Evolutionary conservation across 2,329 filamentous ascomycete species (phyloP), one percentile per base, ranked within the genome.

Genomic region (Fusarium domesticum): DNA sequence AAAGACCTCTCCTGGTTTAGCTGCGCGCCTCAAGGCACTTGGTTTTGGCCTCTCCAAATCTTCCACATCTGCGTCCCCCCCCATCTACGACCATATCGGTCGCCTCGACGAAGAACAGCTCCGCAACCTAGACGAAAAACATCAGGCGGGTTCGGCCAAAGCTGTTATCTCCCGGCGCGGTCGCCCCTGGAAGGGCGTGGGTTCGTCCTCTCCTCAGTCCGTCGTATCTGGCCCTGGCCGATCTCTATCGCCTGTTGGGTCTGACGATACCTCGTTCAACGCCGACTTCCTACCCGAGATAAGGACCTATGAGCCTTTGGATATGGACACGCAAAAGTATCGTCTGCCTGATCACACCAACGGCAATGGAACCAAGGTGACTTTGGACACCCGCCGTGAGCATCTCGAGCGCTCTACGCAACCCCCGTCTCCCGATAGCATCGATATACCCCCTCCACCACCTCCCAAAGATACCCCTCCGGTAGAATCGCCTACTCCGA

Each of bases 281-380:
- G 47, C 59, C 34, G 70, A 49, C 57, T 68, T 55, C 37, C 66
- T 80, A 37, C 77, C 77, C 31, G 74, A 78, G 69, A 83, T 75
- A 64, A 70, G 62, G 57, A 68, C 70, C 28, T 59, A 69, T 14
- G 69, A 74, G 41, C 73, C 74, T 45, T 59, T 81, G 65, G 77
- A 78, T 53, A 83, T 85, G 76, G 85, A 89, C 67, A 84, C 80
- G 44, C 78, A 85, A 62, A 89, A 89, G 66, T 89, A 88, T 63
- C 78, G 82, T 35, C 70, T 89, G 63, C 84, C 85, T 43, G 85
- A 89, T 65, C 79, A 84, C 62, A 78, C 72, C 40, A 84, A 82
- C 68, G 76, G 81, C 67, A 79, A 88, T 73, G 80, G 81, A 68
- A 76, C 81, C 63, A 84, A 85, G 62, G 76, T 75, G 32, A 79